Percentiles rank a stretch among this genome's conserved stretches.
These are phyloP conservation scores for Trichoderma virens DNA, from an alignment of 495 filamentous ascomycete genomes.

Conservation along the genomic window DNA sequence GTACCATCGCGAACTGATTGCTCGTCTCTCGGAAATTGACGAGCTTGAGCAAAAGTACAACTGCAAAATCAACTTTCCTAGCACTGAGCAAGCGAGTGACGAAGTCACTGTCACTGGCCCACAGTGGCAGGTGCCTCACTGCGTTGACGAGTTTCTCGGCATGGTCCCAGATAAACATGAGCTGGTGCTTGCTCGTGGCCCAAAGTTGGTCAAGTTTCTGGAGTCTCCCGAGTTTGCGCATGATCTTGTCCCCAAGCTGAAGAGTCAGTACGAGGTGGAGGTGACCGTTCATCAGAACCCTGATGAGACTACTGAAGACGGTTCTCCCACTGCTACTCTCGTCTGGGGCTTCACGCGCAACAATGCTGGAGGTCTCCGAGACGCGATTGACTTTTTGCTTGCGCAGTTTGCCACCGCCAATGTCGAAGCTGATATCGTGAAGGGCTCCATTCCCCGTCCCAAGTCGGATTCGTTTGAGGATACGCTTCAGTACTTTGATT, in stretches of 20 bases:
- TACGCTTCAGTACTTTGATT: conserved; percentile 90
- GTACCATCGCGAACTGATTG: conserved; percentile 87
- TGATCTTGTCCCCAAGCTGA: conserved; percentile 75
- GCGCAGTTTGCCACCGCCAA: conserved; percentile 72
- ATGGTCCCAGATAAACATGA: conserved; percentile 97
- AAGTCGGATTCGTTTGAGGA: conserved; percentile 99
- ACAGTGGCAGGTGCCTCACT: conserved; percentile 93
- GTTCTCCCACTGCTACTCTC: conserved; percentile 41
- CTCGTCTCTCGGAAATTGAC: conserved; percentile 80
- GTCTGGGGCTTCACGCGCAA: conserved; percentile 80
- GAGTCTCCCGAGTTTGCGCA: conserved; percentile 66
- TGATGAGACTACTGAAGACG: conserved; percentile 47
- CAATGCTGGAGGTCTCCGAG: conserved; percentile 90
- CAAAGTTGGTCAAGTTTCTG: conserved; percentile 68
- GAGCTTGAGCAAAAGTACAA: conserved; percentile 97
- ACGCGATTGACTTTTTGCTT: conserved; percentile 91
- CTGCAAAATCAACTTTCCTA: conserved; percentile 95
- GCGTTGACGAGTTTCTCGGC: conserved; percentile 89
- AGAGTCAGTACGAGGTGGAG: conserved; percentile 84
- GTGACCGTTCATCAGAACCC: conserved; percentile 56
- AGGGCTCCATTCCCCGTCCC: conserved; percentile 86
- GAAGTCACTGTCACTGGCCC: conserved; percentile 90
- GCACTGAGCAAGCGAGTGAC: conserved; percentile 94
- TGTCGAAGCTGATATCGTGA: conserved; percentile 78
- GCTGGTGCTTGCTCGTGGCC: conserved; percentile 67